A percentile compares a stretch with the other conserved stretches of the same genome.
These are phyloP conservation scores for Trebouxia gelatinosa DNA, from an alignment of 163 green algal genomes.

Conservation along the genomic window DNA sequence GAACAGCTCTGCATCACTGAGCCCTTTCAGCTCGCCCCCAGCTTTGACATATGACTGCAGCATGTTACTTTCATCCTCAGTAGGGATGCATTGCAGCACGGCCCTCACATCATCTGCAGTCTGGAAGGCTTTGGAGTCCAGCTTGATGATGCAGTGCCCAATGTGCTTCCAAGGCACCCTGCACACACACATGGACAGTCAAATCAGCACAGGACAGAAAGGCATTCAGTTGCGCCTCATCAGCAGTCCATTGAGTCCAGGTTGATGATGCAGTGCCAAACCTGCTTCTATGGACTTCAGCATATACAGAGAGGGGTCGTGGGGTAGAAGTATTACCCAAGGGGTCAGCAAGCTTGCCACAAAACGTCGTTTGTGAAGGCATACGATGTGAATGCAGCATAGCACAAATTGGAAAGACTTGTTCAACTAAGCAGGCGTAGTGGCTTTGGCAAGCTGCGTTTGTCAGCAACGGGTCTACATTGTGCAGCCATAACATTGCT, in stretches of 20 bases:
- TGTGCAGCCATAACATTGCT: too few species aligned
- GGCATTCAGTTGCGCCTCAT: neutral
- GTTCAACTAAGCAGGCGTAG: too few species aligned
- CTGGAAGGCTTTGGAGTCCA: constrained; percentile 40
- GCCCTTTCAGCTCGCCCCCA: constrained; percentile 27
- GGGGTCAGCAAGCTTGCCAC: too few species aligned
- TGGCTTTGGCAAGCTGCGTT: too few species aligned
- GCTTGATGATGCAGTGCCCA: constrained; percentile 26
- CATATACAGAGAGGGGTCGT: neutral
- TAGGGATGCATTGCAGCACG: constrained; percentile 48
- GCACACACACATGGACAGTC: too few species aligned
- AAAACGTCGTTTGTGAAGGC: too few species aligned
- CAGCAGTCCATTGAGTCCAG: constrained; percentile 37
- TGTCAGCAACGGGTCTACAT: too few species aligned
- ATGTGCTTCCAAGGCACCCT: constrained; percentile 38
- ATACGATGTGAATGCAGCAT: too few species aligned
- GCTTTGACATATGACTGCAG: constrained; percentile 42
- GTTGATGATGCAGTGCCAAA: constrained; percentile 32
- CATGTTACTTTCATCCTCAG: constrained; percentile 42
- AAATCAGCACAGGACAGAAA: neutral
- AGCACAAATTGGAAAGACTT: too few species aligned
- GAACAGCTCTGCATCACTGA: constrained; percentile 49
- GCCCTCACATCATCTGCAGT: constrained; percentile 46
- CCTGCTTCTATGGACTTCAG: constrained; percentile 34
- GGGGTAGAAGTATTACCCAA: too few species aligned